Conservation (phyloP, 1,284 basidiomycete genomes). For the Moesziomyces parantarcticus region DNA sequence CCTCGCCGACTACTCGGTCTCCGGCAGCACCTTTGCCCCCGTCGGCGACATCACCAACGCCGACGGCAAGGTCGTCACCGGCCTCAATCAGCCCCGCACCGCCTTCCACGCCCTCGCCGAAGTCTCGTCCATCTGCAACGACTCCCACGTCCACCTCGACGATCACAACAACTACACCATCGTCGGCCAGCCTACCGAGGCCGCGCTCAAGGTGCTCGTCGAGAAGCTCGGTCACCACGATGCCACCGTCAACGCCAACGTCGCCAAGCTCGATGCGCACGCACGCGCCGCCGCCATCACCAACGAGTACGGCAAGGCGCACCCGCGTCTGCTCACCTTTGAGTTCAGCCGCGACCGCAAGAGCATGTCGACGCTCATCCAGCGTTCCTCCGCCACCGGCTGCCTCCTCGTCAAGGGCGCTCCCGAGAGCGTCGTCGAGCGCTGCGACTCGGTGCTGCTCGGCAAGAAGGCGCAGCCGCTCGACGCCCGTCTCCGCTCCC, state of each 20-base stretch:
- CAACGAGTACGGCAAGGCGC: constrained; percentile 82
- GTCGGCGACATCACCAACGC: constrained; percentile 49
- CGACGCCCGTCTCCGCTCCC: constrained; percentile 74
- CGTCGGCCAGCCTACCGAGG: constrained; percentile 91
- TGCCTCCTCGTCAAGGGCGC: constrained; percentile 88
- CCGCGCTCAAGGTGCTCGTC: constrained; percentile 73
- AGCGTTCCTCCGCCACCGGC: constrained; percentile 72
- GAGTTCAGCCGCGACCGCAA: constrained; percentile 98
- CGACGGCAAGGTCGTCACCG: constrained; percentile 31
- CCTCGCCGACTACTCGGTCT: constrained; percentile 56
- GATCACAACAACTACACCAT: constrained; percentile 83
- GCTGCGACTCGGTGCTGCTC: constrained; percentile 80
- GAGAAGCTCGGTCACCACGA: constrained; percentile 79
- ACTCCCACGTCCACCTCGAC: constrained; percentile 56
- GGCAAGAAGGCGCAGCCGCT: constrained; percentile 29
- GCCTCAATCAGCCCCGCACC: constrained; percentile 56
- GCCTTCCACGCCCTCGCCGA: constrained; percentile 62
- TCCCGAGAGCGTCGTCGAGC: constrained; percentile 90
- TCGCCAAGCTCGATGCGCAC: constrained; percentile 74
- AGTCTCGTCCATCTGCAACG: constrained; percentile 65
- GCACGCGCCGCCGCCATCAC: constrained; percentile 80
- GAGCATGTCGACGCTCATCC: constrained; percentile 94
- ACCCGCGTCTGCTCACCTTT: constrained; percentile 87
- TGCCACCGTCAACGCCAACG: constrained; percentile 70
- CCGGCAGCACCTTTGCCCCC: constrained; percentile 62